Evolutionary conservation across 2,329 filamentous ascomycete genomes (phyloP).

Genomic region (Penicillium occitanis): DNA sequence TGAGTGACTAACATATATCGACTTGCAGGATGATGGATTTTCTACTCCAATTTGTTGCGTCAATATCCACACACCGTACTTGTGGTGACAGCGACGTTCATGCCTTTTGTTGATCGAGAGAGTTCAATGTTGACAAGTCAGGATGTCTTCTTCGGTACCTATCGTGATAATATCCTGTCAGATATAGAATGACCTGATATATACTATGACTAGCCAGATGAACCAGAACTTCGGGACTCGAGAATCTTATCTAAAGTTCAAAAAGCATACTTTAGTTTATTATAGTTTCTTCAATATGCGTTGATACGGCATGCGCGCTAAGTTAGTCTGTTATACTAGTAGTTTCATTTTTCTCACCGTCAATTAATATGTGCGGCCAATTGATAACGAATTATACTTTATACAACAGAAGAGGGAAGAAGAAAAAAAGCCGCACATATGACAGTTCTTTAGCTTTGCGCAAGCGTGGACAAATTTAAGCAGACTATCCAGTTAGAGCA

Average conservation of each 20-base stretch:
- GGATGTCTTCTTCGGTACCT: not conserved
- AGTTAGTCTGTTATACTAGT: not conserved
- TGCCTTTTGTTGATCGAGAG: constrained; percentile 31
- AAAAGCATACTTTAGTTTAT: not conserved
- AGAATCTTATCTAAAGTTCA: not conserved
- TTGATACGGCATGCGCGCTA: not conserved
- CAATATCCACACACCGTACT: constrained; percentile 42
- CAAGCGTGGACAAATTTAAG: not conserved
- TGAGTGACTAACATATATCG: not conserved
- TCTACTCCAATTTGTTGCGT: constrained; percentile 30
- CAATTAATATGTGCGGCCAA: constrained; percentile 12
- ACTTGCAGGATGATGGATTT: not conserved
- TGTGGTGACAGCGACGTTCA: constrained; percentile 35
- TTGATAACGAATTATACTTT: not conserved
- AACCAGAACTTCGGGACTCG: not conserved
- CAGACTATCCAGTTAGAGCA: not conserved
- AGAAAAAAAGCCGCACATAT: not conserved
- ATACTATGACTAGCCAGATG: not conserved
- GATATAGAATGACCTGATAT: not conserved
- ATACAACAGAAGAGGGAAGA: not conserved
- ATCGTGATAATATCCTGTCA: not conserved
- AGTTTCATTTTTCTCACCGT: not conserved
- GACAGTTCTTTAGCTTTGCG: not conserved
- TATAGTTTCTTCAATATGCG: not conserved
- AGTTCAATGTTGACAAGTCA: not conserved